Percentiles rank a stretch among this genome's conserved stretches.
These are phyloP conservation scores for Persicaria tinctoria DNA, from an alignment of 148 eudicot species.

Conservation along the genomic window DNA sequence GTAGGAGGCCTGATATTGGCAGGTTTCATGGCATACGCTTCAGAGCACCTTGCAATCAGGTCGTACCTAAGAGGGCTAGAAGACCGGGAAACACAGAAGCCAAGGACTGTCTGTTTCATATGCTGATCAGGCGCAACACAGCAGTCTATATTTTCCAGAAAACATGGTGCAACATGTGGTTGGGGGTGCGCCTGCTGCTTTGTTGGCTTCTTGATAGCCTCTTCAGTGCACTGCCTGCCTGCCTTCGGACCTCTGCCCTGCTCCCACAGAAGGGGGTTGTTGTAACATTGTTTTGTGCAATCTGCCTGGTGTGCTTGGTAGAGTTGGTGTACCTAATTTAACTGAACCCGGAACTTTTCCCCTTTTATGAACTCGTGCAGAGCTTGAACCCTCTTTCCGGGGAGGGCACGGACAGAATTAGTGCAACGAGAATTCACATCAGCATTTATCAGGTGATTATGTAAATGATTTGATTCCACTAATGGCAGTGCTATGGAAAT, in stretches of 20 bases:
- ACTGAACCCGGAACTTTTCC: background rate
- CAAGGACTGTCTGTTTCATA: constrained; percentile 38
- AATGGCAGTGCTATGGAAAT: background rate
- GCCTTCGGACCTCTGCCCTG: too few species aligned
- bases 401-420: background rate
- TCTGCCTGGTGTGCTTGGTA: background rate
- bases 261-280: background rate
- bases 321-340: background rate
- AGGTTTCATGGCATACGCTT: constrained; percentile 83
- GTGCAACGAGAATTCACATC: background rate
- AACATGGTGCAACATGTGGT: background rate
- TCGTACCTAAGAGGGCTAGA: constrained; percentile 73
- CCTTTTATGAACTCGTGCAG: background rate
- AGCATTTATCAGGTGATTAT: background rate
- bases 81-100: constrained; percentile 43
- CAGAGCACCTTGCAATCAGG: constrained; percentile 76
- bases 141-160: background rate
- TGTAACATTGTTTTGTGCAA: background rate
- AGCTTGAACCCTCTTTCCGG: background rate
- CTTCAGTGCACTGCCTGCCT: too few species aligned
- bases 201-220: too few species aligned
- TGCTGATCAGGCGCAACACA: constrained; percentile 20
- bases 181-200: too few species aligned
- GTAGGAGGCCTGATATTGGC: constrained; percentile 73
- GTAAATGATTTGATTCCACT: background rate